Percentiles rank a stretch among this genome's conserved stretches.
These are phyloP conservation scores for Fusarium sp. DNA, from an alignment of 2,329 filamentous ascomycete species.

Conservation along the genomic window DNA sequence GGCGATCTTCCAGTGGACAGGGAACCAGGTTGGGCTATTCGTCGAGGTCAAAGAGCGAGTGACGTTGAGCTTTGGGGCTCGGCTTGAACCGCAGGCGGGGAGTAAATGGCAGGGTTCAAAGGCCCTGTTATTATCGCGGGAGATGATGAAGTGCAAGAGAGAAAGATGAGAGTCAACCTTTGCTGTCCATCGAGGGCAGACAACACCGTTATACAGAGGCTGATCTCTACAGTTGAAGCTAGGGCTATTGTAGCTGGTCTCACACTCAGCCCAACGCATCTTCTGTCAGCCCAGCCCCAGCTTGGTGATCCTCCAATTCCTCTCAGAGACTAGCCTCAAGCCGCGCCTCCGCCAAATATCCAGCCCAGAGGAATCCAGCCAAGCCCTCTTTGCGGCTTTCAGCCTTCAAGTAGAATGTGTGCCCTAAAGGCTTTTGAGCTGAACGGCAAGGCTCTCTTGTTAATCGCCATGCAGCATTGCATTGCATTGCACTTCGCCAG, in stretches of 20 bases:
- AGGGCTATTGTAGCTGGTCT: slow-evolving; percentile 6
- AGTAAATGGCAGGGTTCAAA: slow-evolving; percentile 4
- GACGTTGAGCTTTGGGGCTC: slow-evolving; percentile 39
- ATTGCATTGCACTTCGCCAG: neutral
- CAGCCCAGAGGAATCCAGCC: slow-evolving; percentile 39
- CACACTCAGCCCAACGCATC: slow-evolving; percentile 27
- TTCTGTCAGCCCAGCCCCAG: slow-evolving; percentile 41
- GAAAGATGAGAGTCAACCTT: slow-evolving; percentile 14
- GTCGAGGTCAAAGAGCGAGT: slow-evolving; percentile 20
- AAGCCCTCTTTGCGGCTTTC: slow-evolving; percentile 29
- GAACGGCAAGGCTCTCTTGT: slow-evolving; percentile 11
- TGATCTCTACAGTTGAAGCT: neutral
- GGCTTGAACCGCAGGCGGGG: slow-evolving; percentile 30
- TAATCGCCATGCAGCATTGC: neutral
- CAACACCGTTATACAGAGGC: slow-evolving; percentile 13
- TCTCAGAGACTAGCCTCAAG: slow-evolving; percentile 32
- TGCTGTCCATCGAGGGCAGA: neutral
- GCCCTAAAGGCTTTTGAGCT: slow-evolving; percentile 2
- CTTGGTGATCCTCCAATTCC: slow-evolving; percentile 28
- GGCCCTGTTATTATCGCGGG: neutral
- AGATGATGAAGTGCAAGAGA: slow-evolving; percentile 19
- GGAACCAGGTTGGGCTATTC: slow-evolving; percentile 16
- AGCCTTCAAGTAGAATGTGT: slow-evolving; percentile 27
- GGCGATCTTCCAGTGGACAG: slow-evolving; percentile 35
- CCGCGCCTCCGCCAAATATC: slow-evolving; percentile 41